Base-by-base conservation (phyloP, 257 asterid species). In the Jaltomata sinuosa region DNA sequence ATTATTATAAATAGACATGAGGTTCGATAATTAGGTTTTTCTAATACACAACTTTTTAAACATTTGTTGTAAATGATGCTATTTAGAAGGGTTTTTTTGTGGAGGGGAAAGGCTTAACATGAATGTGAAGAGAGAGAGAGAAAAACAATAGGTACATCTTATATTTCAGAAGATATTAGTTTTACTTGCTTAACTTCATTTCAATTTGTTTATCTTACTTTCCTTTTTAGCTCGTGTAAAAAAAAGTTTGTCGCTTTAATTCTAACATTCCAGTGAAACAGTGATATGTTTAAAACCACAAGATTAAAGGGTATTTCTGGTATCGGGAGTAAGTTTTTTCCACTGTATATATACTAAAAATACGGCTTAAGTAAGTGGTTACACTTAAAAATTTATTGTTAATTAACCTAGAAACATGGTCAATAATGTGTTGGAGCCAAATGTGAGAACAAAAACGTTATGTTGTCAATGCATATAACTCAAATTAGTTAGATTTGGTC, bases 231-330 rank as follows among this genome's bases (percentile, higher is more conserved):
- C n/a, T n/a, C n/a, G n/a, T n/a, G n/a, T n/a, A n/a, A n/a, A n/a
- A n/a, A n/a, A n/a, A n/a, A n/a, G n/a, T n/a, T n/a, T n/a, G n/a
- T n/a, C n/a, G n/a, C n/a, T n/a, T n/a, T n/a, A n/a, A 19, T 2
- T 21, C 5, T 8, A 54, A 19, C 5, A 0, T 54, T 54, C 0
- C 0, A 54, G 2, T n/a, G n/a, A n/a, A n/a, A n/a, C n/a, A n/a
- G 5, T 54, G 61, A 21, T 5, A 0, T 0, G 0, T 21, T 19
- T 54, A 54, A 0, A 1, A 18, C 7, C n/a, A 21, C 5, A 19
- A 2, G 11, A 1, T n/a, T 57, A 57, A 22, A 57, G 1, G 11
- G 22, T 4, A 22, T n/a, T 22, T 57, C n/a, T n/a, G 15, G 0
- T 57, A 22, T 5, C n/a, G n/a, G n/a, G n/a, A n/a, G n/a, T 32